These are phyloP conservation scores for Fusarium euwallaceae DNA, from an alignment of 2,329 filamentous ascomycete genomes.

Conservation along the genomic window DNA sequence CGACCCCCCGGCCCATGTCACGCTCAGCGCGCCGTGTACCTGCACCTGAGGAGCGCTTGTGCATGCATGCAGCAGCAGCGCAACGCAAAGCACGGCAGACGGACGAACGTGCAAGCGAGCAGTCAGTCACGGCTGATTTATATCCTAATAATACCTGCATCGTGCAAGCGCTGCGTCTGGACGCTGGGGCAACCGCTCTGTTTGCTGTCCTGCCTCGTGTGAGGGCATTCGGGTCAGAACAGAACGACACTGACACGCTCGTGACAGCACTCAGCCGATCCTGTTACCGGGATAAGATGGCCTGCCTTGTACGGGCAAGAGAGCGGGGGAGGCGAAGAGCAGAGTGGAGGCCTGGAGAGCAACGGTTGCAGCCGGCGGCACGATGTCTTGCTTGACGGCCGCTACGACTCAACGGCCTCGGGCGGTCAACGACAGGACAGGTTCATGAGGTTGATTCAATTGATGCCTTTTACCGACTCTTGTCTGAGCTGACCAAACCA, in stretches of 20 bases:
- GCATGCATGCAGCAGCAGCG: slow-evolving; percentile 34
- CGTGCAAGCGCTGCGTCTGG: background rate
- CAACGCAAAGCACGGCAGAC: slow-evolving; percentile 26
- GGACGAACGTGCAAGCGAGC: slow-evolving; percentile 30
- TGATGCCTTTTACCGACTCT: background rate
- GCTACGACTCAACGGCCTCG: slow-evolving; percentile 34
- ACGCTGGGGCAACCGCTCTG: slow-evolving; percentile 19
- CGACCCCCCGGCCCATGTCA: slow-evolving; percentile 34
- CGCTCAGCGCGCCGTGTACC: slow-evolving; percentile 41
- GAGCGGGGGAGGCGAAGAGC: slow-evolving; percentile 44
- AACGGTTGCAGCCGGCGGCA: slow-evolving; percentile 44
- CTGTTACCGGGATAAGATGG: slow-evolving; percentile 21
- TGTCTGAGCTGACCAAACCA: slow-evolving; percentile 1
- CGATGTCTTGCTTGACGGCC: slow-evolving; percentile 43
- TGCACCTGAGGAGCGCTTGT: slow-evolving; percentile 44
- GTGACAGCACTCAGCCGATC: slow-evolving; percentile 11
- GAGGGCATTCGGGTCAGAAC: slow-evolving; percentile 9
- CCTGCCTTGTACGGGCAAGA: slow-evolving; percentile 25
- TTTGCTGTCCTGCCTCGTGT: background rate
- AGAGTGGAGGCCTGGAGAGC: slow-evolving; percentile 35
- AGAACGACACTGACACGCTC: background rate
- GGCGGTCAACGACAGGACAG: slow-evolving; percentile 22
- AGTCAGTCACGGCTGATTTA: slow-evolving; percentile 14
- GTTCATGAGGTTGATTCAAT: background rate
- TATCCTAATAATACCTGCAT: slow-evolving; percentile 2